Base-by-base conservation (phyloP, 805 yeast genomes). In the Saturnispora quitensis region DNA sequence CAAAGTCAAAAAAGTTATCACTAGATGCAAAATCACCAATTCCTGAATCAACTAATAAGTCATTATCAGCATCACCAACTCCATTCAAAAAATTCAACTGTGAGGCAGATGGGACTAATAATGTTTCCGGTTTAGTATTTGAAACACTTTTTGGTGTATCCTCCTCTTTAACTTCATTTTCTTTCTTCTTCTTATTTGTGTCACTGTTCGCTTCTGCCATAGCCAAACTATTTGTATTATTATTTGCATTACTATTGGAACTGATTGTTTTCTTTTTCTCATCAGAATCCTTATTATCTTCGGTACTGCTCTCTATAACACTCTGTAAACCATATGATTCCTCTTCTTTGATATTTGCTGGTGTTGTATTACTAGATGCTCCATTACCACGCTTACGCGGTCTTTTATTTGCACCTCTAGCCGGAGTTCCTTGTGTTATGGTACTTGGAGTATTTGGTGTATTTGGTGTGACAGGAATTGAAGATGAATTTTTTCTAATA, bases 61-160 rank as follows among this genome's bases (percentile, higher is more conserved):
- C 58, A 48, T 68, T 71, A 50, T 74, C 58, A 50, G 74, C 69
- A 9, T 71, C 67, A 55, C 73, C 74, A 56, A 73, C 67, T 55
- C 73, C 77, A 35, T 53, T 50, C 24, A 51, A 48, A 35, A 49
- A 49, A 35, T 49, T 49, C 15, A 35, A 20, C 8, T 47, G 49
- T 3, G 49, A 36, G n/a, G 36, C n/a, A 8, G 49, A 25, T 20
- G 40, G 10, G 5, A n/a, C 35, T 31, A 47, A 13, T 31, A 40
- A 28, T n/a, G 31, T 20, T n/a, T 47, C 25, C 13, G 43, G 28
- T 36, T 43, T 43, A 36, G 18, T 40, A n/a, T 12, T n/a, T 13
- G 34, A 31, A 3, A n/a, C 20, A 18, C 6, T 28, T 33, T 45
- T 22, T n/a, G 35, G 34, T 18, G 44, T 24, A 8, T 46, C 43